Conservation (phyloP, 495 filamentous ascomycete genomes). For the Aspergillus leporis region DNA sequence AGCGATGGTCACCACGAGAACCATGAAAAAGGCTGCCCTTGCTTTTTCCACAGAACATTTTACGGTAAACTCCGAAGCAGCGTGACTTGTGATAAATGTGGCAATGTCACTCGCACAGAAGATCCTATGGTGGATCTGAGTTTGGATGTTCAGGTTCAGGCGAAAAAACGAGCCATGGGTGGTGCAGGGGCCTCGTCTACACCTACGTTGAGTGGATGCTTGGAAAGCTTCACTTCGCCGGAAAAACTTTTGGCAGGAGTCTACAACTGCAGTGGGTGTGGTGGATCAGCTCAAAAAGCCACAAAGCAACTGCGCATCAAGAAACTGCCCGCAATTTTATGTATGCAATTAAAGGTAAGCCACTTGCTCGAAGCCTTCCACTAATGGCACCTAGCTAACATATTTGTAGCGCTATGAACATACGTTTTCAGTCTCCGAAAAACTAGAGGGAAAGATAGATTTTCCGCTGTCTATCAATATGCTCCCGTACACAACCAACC, state of each 20-base stretch:
- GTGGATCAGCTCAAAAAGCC: constrained; percentile 64
- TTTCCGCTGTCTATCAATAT: constrained; percentile 88
- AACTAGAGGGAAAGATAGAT: constrained; percentile 76
- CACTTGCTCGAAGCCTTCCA: constrained; percentile 9
- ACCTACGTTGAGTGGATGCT: constrained; percentile 69
- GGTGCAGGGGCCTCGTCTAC: constrained; percentile 35
- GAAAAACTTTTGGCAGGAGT: constrained; percentile 73
- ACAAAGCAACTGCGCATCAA: constrained; percentile 79
- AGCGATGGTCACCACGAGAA: constrained; percentile 42
- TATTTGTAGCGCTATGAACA: constrained; percentile 72
- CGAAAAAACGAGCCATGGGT: constrained; percentile 53
- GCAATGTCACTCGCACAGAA: constrained; percentile 71
- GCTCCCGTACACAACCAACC: constrained; percentile 77
- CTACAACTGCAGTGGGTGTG: constrained; percentile 79
- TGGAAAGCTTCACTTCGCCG: constrained; percentile 74
- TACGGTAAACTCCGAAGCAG: constrained; percentile 84
- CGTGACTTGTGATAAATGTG: constrained; percentile 82
- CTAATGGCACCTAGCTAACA: constrained; percentile 7
- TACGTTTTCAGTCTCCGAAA: constrained; percentile 63
- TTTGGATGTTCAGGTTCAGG: constrained; percentile 67
- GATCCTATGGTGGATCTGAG: constrained; percentile 87
- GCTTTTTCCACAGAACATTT: constrained; percentile 86
- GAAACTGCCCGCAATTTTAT: constrained; percentile 79
- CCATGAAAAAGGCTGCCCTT: constrained; percentile 68
- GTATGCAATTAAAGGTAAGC: constrained; percentile 87